Base-by-base conservation (phyloP, 1,139 yeast species). In the Magnusiomyces clavatus region DNA sequence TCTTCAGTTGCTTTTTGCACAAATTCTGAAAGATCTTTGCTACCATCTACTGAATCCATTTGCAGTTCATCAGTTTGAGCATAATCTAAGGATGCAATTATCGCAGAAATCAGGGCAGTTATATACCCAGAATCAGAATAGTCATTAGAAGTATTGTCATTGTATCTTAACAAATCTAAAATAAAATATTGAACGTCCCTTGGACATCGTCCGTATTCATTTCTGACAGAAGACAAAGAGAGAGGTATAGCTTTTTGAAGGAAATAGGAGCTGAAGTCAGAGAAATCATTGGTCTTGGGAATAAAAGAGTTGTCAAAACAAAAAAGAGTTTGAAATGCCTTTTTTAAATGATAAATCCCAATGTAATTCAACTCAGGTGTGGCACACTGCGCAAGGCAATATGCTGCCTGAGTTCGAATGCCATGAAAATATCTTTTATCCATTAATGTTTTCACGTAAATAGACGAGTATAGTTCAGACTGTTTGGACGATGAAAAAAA, bases 351-450 rank as follows among this genome's bases (percentile, higher is more conserved):
- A 44, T 73, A 76, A 60, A 84, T 74, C 0, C 98, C 98, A 49
- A 86, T 74, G 64, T 77, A 86, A 19, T 77, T 75, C 45, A 81
- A 75, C 10, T 79, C 82, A 31, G 77, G 77, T 13, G 75, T 78
- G 0, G 96, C 85, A 54, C 82, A 76, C 24, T 71, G 75, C 0
- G 90, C 84, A 47, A 92, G 72, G 0, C 95, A 95, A 51, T 71
- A 68, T 0, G 96, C 95, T 0, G 98, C 97, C 53, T 88, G 95
- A 14, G 82, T 76, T 55, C 99, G 73, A 0, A 94, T 81, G 2
- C 97, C 97, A 67, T 87, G 89, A 62, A 81, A 92, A 65, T 94
- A 94, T 47, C 97, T 72, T 12, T 76, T 67, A 64, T 94, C 99
- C 81, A 90, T 76, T 11, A 88, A 68, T 0, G 97, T 90, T 54